These are phyloP conservation scores for Wickerhamiella cacticola DNA, from an alignment of 805 yeast genomes.

Conservation along the genomic window DNA sequence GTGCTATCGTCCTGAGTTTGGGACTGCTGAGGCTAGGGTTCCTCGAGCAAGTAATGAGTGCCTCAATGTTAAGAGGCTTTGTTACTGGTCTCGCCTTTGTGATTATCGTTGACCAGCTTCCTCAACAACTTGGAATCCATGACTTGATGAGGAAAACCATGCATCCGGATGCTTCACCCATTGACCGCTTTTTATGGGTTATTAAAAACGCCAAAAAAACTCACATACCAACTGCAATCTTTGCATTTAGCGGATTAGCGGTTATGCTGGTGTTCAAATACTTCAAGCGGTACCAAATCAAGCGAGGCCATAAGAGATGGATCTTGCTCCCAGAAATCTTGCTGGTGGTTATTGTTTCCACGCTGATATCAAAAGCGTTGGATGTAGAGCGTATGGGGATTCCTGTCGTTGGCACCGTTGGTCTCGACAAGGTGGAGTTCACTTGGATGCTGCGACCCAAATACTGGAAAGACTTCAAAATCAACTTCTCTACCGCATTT, in stretches of 20 bases:
- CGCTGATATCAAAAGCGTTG: constrained; percentile 38
- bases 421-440: constrained; percentile 37
- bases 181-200: constrained; percentile 53
- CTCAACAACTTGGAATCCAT: constrained; percentile 60
- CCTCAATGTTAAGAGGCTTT: constrained; percentile 69
- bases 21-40: constrained; percentile 82
- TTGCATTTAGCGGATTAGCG: constrained; percentile 44
- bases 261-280: constrained; percentile 35
- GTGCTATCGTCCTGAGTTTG: constrained; percentile 54
- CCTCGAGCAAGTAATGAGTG: constrained; percentile 65
- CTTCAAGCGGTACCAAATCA: constrained; percentile 31
- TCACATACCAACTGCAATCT: constrained; percentile 48
- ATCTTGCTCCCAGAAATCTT: constrained; percentile 78
- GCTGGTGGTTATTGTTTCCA: constrained; percentile 51
- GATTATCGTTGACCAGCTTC: constrained; percentile 65
- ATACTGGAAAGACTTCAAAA: constrained; percentile 39
- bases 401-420: constrained; percentile 56
- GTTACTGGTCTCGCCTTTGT: constrained; percentile 75
- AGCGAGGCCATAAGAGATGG: constrained; percentile 30
- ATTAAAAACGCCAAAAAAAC: constrained; percentile 35
- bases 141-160: constrained; percentile 29
- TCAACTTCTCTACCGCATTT: constrained; percentile 55
- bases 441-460: constrained; percentile 43
- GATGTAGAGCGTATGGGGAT: constrained; percentile 37
- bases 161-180: constrained; percentile 53